Evolutionary conservation across 1,284 basidiomycete species (phyloP).

Genomic region (Peniophora sp.): DNA sequence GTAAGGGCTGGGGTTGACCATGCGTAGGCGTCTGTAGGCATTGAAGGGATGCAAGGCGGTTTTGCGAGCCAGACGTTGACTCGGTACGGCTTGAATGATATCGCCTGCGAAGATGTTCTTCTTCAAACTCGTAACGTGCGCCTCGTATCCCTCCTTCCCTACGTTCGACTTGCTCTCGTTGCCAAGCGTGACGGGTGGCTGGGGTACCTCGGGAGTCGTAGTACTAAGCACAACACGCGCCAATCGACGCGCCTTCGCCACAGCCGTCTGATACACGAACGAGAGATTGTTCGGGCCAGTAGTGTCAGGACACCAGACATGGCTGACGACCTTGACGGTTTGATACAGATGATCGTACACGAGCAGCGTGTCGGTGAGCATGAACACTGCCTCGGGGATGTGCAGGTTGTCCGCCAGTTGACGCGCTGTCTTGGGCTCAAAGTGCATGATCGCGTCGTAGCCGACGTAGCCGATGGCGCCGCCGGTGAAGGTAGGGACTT

Average conservation of each 20-base stretch:
- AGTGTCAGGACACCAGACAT: constrained; percentile 79
- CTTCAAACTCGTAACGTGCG: constrained; percentile 88
- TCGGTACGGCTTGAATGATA: constrained; percentile 98
- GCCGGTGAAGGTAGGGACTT: constrained; percentile 92
- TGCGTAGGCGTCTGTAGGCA: constrained; percentile 86
- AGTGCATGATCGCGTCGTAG: constrained; percentile 95
- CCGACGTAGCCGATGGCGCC: constrained; percentile 97
- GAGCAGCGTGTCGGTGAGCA: constrained; percentile 92
- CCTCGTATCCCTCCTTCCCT: constrained; percentile 89
- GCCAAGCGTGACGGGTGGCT: constrained; percentile 66
- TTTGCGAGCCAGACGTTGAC: constrained; percentile 80
- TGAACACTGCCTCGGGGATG: constrained; percentile 94
- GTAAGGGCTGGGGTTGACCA: constrained; percentile 96
- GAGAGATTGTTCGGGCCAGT: constrained; percentile 56
- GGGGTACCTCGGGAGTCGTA: constrained; percentile 59
- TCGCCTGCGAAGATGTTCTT: constrained; percentile 94
- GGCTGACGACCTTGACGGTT: constrained; percentile 90
- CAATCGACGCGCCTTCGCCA: constrained; percentile 68
- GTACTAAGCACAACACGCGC: constrained; percentile 57
- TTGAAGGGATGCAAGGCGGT: constrained; percentile 96
- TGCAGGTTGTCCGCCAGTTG: constrained; percentile 68
- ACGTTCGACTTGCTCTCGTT: constrained; percentile 81
- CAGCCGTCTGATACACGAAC: constrained; percentile 79
- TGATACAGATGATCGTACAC: constrained; percentile 98
- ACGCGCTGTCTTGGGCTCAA: constrained; percentile 87